phyloP scores from a whole-genome alignment of 2,329 filamentous ascomycete species.

The Pseudogymnoascus sp. region DNA sequence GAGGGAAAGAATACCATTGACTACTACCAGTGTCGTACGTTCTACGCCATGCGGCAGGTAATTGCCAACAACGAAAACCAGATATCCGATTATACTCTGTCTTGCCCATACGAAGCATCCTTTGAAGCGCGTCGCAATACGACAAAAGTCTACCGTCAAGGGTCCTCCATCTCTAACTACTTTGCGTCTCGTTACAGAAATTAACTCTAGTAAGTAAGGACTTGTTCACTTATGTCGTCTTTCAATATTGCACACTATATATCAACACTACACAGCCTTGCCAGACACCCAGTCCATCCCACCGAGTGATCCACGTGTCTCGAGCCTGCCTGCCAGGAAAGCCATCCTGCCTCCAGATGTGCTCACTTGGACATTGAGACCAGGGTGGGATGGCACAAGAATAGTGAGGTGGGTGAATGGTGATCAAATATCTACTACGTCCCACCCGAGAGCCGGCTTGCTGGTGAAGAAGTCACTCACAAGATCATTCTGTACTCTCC shows the following conservation, averaged over 20 bases:
- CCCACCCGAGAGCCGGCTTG: neutral
- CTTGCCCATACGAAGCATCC: neutral
- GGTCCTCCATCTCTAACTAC: neutral
- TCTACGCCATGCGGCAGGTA: neutral
- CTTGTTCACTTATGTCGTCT: neutral
- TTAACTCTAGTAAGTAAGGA: neutral
- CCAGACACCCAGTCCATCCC: neutral
- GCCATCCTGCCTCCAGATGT: neutral
- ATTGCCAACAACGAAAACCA: neutral
- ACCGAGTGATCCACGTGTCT: neutral
- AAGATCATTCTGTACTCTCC: constrained; percentile 3
- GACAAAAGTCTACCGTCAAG: neutral
- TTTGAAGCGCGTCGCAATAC: neutral
- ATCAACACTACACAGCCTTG: neutral
- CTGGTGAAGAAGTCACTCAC: neutral
- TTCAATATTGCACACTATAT: neutral
- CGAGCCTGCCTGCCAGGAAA: neutral
- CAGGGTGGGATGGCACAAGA: neutral
- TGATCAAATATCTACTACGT: neutral
- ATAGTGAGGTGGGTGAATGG: neutral
- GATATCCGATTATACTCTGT: neutral
- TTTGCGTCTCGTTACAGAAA: neutral
- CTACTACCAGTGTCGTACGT: neutral
- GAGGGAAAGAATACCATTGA: neutral
- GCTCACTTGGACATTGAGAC: neutral